phyloP scores from a whole-genome alignment of 441 rosid genomes.

The Bruguiera hainesii region DNA sequence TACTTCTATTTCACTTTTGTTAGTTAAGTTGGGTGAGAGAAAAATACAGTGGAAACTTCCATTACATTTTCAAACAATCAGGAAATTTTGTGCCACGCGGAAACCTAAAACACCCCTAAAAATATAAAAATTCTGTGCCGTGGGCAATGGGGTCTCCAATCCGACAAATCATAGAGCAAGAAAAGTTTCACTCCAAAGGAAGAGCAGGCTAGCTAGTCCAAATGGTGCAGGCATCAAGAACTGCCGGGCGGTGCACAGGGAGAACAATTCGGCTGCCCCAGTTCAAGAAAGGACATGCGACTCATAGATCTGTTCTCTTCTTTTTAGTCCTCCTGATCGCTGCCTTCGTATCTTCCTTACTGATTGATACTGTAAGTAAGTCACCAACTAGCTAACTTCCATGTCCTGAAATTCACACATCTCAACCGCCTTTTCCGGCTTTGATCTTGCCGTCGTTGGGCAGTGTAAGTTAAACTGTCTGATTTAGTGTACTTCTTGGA shows the following conservation, averaged over 20 bases:
- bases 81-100: no score
- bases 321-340: constrained; percentile 23
- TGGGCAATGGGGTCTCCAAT: no score
- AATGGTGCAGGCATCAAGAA: constrained; percentile 16
- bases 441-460: neutral
- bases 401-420: no score
- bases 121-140: no score
- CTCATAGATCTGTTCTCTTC: constrained; percentile 32
- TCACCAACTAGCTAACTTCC: neutral
- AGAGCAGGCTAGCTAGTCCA: neutral
- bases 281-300: constrained; percentile 29
- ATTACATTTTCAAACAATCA: no score
- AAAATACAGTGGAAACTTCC: no score
- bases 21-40: no score
- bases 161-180: no score
- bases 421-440: neutral
- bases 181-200: no score
- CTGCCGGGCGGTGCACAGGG: constrained; percentile 18
- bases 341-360: constrained; percentile 33
- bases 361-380: constrained; percentile 40
- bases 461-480: neutral
- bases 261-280: constrained; percentile 26
- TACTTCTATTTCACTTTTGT: no score
- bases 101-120: no score
- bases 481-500: neutral